These are phyloP conservation scores for Solioccasus polychromus DNA, from an alignment of 768 basidiomycete genomes.

Conservation along the genomic window DNA sequence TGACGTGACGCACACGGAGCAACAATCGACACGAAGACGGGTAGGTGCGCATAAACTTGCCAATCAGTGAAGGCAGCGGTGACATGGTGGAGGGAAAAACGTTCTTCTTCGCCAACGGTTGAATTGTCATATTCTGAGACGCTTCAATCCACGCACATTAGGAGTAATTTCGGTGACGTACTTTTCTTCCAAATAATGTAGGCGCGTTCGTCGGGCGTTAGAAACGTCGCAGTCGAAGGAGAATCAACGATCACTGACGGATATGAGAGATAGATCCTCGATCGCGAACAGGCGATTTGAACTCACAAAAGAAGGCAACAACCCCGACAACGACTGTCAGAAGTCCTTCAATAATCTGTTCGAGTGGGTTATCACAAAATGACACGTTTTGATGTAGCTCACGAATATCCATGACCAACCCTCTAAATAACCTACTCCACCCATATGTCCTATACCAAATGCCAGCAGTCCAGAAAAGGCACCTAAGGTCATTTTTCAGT, in stretches of 20 bases:
- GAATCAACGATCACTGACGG: slow-evolving; percentile 55
- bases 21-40: slow-evolving; percentile 46
- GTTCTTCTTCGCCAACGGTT: slow-evolving; percentile 43
- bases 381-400: slow-evolving; percentile 12
- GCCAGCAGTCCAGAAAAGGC: slow-evolving; percentile 62
- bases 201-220: slow-evolving; percentile 14
- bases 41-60: slow-evolving; percentile 41
- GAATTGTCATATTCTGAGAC: slow-evolving; percentile 38
- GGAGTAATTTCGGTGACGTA: slow-evolving; percentile 1
- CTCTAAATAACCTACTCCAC: slow-evolving; percentile 40
- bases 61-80: slow-evolving; percentile 56
- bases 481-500: slow-evolving; percentile 15
- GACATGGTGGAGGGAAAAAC: slow-evolving; percentile 52
- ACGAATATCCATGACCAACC: slow-evolving; percentile 75
- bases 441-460: slow-evolving; percentile 53
- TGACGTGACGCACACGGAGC: slow-evolving; percentile 48
- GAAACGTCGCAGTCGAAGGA: slow-evolving; percentile 16
- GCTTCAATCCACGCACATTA: slow-evolving; percentile 48
- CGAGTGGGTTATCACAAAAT: neutral
- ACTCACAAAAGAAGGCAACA: slow-evolving; percentile 48
- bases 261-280: neutral
- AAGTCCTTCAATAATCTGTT: slow-evolving; percentile 39
- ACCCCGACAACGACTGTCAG: slow-evolving; percentile 55
- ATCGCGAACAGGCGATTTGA: neutral
- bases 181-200: slow-evolving; percentile 20